Evolutionary conservation across 2,329 filamentous ascomycete genomes (phyloP), one percentile per base, ranked within the genome.

Genomic region (Nigrograna mackinnonii): DNA sequence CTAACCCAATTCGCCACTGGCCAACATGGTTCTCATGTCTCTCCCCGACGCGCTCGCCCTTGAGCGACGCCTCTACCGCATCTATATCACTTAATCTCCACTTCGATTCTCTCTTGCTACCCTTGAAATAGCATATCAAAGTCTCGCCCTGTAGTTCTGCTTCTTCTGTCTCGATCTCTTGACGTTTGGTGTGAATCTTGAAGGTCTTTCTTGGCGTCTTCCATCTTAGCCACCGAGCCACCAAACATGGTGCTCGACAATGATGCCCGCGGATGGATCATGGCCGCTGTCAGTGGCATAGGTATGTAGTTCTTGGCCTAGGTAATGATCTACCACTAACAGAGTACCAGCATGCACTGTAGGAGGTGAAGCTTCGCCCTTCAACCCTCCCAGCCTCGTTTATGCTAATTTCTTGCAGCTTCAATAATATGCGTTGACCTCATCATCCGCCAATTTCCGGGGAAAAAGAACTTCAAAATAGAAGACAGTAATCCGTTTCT

Each of bases 261-360:
- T 74, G 92, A 97, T 74, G 86, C 86, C 50, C 83, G 91, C 51
- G 92, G 94, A 60, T 97, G 92, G 92, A 86, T 97, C 57, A 89
- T 97, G 87, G 79, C 82, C 50, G 85, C 79, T 60, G 77, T 91
- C 52, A 89, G 91, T 69, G 95, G 91, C 62, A 84, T 91, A 62
- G 83, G 83, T 86, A 69, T 39, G 68, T 47, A 37, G 33, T 38
- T 54, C 31, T 33, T 30, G 24, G 32, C 54, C 41, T 21, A 6
- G 22, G 19, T n/a, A 20, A 5, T 16, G 12, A 34, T 34, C 12
- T 14, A 13, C 32, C 26, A 43, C 52, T 64, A 50, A 60, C 49
- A 17, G 24, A 22, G 22, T 28, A 16, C 41, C 47, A 69, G 68
- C 68, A 31, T 70, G 67, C 41, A 67, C 66, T 21, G 49, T 65